Conservation (phyloP, 768 basidiomycete genomes). For the Trametes elegans region DNA sequence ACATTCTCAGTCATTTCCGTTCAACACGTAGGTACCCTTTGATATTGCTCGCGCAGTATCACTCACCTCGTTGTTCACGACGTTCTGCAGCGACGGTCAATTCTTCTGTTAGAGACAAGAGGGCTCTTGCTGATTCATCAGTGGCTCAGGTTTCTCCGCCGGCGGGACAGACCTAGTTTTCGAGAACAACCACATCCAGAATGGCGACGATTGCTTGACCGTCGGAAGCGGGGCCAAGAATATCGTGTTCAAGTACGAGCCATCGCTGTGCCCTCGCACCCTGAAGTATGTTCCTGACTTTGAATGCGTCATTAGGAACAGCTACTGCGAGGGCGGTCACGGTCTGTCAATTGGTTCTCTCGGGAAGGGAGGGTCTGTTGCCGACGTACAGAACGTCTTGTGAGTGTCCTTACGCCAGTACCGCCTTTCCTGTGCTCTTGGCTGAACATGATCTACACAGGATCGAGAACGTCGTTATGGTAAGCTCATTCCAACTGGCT, state of each 20-base stretch:
- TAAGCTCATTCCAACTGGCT: not conserved
- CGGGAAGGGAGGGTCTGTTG: slow-evolving; percentile 40
- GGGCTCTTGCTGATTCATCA: not conserved
- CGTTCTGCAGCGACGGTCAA: slow-evolving; percentile 37
- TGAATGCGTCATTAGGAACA: slow-evolving; percentile 35
- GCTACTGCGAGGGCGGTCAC: slow-evolving; percentile 57
- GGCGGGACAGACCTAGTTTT: slow-evolving; percentile 56
- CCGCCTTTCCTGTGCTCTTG: too few species aligned
- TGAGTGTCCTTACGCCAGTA: slow-evolving; percentile 34
- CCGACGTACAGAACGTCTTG: slow-evolving; percentile 58
- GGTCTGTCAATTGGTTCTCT: slow-evolving; percentile 58
- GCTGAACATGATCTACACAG: too few species aligned
- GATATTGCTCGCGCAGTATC: not conserved
- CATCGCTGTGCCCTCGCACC: too few species aligned
- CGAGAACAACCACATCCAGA: slow-evolving; percentile 55
- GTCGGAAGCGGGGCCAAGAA: slow-evolving; percentile 56
- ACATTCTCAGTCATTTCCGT: slow-evolving; percentile 62
- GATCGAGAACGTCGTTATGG: slow-evolving; percentile 32
- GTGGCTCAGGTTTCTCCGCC: slow-evolving; percentile 42
- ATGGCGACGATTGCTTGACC: slow-evolving; percentile 63
- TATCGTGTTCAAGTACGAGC: slow-evolving; percentile 38
- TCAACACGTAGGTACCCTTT: slow-evolving; percentile 55
- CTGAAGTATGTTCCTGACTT: not conserved
- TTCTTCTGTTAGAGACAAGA: not conserved
- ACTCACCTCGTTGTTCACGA: not conserved